phyloP scores from a whole-genome alignment of 805 yeast genomes.

The Spathaspora boniae region DNA sequence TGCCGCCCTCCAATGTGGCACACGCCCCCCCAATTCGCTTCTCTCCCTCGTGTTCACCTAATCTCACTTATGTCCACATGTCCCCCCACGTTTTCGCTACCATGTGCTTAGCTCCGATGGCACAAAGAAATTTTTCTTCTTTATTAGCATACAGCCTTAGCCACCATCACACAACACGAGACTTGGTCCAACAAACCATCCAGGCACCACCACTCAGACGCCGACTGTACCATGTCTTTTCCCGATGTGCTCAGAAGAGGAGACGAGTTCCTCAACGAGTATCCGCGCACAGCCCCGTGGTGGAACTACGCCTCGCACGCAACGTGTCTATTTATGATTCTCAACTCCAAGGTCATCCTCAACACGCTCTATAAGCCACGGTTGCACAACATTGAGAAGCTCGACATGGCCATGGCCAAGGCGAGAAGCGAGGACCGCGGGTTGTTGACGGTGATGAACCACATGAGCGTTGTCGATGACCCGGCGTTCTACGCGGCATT shows the following conservation, averaged over 20 bases:
- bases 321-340: conserved; percentile 64
- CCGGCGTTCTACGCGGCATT: conserved; percentile 86
- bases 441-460: conserved; percentile 84
- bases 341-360: conserved; percentile 59
- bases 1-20: too few species aligned
- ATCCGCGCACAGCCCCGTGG: conserved; percentile 52
- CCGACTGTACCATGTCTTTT: conserved; percentile 61
- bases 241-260: conserved; percentile 70
- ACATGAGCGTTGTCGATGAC: conserved; percentile 89
- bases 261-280: conserved; percentile 60
- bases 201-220: too few species aligned
- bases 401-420: conserved; percentile 61
- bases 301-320: conserved; percentile 72
- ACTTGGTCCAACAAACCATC: too few species aligned
- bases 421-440: conserved; percentile 70
- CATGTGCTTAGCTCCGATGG: too few species aligned
- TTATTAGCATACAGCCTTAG: too few species aligned
- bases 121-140: too few species aligned
- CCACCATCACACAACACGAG: too few species aligned
- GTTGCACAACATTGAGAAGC: conserved; percentile 56
- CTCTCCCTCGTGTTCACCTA: too few species aligned
- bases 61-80: too few species aligned
- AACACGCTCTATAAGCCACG: conserved; percentile 61
- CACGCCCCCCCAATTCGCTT: too few species aligned
- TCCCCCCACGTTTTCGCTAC: too few species aligned